Conservation (phyloP, 1,284 basidiomycete species). For the Phenoliferia sp. region DNA sequence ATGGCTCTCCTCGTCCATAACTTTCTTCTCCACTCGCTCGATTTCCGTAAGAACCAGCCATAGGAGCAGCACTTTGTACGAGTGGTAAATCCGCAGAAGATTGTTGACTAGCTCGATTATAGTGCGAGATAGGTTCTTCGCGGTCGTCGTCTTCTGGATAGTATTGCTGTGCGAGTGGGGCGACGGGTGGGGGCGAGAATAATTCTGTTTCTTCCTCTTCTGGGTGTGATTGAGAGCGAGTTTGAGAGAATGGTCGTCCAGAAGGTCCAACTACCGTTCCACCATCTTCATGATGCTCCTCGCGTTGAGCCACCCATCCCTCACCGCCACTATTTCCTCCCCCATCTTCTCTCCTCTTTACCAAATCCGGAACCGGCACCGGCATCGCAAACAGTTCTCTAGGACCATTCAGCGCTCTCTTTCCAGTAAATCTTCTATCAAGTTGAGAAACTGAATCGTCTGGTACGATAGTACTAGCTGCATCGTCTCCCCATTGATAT, state of each 20-base stretch:
- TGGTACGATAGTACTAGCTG: constrained; percentile 19
- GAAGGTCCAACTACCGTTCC: constrained; percentile 10
- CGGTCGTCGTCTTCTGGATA: constrained; percentile 7
- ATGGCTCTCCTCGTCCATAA: too few species aligned
- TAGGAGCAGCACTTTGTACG: not conserved
- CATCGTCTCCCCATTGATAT: constrained; percentile 26
- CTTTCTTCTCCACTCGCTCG: too few species aligned
- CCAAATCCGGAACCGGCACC: too few species aligned
- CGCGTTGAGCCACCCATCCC: constrained; percentile 19
- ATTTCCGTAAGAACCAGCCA: not conserved
- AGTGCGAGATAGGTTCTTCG: not conserved
- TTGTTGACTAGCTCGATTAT: not conserved
- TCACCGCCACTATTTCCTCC: too few species aligned
- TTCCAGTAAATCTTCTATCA: constrained; percentile 22
- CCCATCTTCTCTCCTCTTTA: too few species aligned
- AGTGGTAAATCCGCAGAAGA: constrained; percentile 4
- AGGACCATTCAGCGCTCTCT: constrained; percentile 18
- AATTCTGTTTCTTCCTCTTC: too few species aligned
- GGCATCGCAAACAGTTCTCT: constrained; percentile 17
- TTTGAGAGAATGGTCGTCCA: not conserved
- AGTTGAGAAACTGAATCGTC: constrained; percentile 29
- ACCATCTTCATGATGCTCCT: constrained; percentile 20
- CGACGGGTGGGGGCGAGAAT: not conserved
- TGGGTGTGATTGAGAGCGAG: not conserved
- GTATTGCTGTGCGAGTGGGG: not conserved